Percentiles rank a stretch among this genome's conserved stretches.
phyloP scores from a whole-genome alignment of 257 asterid species.

The Rhazya stricta region DNA sequence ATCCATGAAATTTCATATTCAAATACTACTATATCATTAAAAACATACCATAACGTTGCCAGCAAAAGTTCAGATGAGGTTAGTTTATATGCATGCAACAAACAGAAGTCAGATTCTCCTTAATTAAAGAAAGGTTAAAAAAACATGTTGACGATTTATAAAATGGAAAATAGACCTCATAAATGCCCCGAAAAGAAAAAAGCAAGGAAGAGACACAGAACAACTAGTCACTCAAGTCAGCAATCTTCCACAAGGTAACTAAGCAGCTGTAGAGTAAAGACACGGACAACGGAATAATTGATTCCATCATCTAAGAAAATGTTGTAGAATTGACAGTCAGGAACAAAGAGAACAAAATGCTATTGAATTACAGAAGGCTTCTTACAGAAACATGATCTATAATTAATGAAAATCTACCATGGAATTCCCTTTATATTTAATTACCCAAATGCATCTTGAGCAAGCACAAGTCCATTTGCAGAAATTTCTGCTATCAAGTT shows the following conservation, averaged over 20 bases:
- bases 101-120: no score
- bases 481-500: constrained; percentile 62
- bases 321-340: not conserved
- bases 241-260: not conserved
- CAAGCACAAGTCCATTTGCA: constrained; percentile 66
- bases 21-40: not conserved
- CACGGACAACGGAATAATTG: not conserved
- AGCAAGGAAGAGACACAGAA: not conserved
- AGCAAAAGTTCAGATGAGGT: no score
- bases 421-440: not conserved
- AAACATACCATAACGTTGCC: no score
- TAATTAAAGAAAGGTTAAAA: no score
- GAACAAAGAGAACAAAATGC: not conserved
- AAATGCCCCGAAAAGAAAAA: no score
- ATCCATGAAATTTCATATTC: not conserved
- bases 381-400: not conserved
- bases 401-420: not conserved
- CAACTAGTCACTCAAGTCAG: not conserved
- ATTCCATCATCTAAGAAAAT: not conserved
- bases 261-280: not conserved
- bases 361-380: not conserved
- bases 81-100: no score
- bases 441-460: constrained; percentile 98
- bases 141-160: no score
- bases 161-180: no score